Evolutionary conservation across 148 eudicot genomes (phyloP).

Genomic region (Suaeda aralocaspica): DNA sequence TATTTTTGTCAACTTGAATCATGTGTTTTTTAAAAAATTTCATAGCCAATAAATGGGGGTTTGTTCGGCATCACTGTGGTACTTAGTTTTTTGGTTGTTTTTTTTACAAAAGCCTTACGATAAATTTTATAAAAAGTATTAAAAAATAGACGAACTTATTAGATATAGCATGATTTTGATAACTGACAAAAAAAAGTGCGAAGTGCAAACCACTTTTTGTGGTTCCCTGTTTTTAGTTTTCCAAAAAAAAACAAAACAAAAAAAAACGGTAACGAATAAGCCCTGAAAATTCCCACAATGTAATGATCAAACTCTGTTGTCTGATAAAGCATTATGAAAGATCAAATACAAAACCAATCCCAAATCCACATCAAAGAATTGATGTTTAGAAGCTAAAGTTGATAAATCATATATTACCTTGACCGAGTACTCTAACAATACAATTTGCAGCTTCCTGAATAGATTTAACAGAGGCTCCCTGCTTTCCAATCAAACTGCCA

Average conservation of each 20-base stretch:
- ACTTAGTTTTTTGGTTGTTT: no score
- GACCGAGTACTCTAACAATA: slow-evolving; percentile 72
- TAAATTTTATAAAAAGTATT: no score
- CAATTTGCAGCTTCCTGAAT: slow-evolving; percentile 80
- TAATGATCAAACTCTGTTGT: not conserved
- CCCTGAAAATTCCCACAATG: not conserved
- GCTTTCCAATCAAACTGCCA: slow-evolving; percentile 84
- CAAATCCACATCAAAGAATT: not conserved
- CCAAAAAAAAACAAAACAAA: not conserved
- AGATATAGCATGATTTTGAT: no score
- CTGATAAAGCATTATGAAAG: not conserved
- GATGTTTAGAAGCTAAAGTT: not conserved
- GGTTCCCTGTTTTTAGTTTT: not conserved
- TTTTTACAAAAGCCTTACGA: no score
- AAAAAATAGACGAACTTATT: no score
- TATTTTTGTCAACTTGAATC: no score
- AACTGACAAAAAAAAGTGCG: no score
- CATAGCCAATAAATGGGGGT: no score
- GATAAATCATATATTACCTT: slow-evolving; percentile 35
- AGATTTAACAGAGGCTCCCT: slow-evolving; percentile 78
- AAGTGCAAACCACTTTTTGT: no score
- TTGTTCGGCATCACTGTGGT: no score
- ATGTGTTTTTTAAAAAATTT: no score
- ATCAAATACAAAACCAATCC: not conserved
- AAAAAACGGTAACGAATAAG: not conserved